Conservation (phyloP, 2,329 filamentous ascomycete genomes). For the Tolypocladium amazonense region DNA sequence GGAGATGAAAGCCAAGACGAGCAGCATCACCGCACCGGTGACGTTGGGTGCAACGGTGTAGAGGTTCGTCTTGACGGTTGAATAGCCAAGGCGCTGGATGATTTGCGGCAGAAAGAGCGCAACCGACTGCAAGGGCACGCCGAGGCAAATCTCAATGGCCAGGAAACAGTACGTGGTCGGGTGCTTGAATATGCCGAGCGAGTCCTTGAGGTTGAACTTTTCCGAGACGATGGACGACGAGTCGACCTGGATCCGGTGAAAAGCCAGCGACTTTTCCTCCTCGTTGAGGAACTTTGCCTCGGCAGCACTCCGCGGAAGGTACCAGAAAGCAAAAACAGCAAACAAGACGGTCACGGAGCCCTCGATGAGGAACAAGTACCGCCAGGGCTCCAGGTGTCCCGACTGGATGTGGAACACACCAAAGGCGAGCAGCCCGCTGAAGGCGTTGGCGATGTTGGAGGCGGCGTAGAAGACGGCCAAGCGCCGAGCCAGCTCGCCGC, state of each 20-base stretch:
- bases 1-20: conserved; percentile 61
- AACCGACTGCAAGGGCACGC: conserved; percentile 46
- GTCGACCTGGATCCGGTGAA: conserved; percentile 65
- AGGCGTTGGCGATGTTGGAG: conserved; percentile 58
- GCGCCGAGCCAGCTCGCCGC: conserved; percentile 32
- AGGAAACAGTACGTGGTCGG: conserved; percentile 39
- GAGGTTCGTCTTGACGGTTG: conserved; percentile 55
- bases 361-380: conserved; percentile 45
- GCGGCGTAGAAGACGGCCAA: conserved; percentile 65
- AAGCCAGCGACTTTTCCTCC: conserved; percentile 58
- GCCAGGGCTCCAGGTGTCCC: conserved; percentile 28
- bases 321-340: conserved; percentile 55
- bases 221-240: conserved; percentile 52
- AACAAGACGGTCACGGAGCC: conserved; percentile 48
- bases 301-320: conserved; percentile 54
- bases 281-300: conserved; percentile 55
- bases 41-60: conserved; percentile 76
- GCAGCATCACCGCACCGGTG: conserved; percentile 59
- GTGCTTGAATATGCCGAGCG: conserved; percentile 39
- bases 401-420: conserved; percentile 36
- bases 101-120: conserved; percentile 45
- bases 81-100: conserved; percentile 35
- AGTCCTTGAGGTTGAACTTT: conserved; percentile 37
- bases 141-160: conserved; percentile 47
- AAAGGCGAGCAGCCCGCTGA: conserved; percentile 35